Evolutionary conservation across 805 yeast species (phyloP).

Genomic region (Pachysolen tannophilus): DNA sequence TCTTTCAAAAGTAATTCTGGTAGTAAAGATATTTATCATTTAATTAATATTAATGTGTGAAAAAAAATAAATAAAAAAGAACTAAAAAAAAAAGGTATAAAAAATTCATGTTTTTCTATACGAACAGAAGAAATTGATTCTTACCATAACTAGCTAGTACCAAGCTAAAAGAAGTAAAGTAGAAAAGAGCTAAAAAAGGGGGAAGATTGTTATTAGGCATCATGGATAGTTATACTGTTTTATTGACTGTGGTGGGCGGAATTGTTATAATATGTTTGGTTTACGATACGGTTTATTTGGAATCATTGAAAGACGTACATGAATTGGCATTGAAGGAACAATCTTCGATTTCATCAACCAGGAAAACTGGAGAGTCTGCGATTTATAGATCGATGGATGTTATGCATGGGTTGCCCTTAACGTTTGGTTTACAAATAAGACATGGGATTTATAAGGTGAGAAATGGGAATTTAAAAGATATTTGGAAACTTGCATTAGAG

Average conservation of each 20-base stretch:
- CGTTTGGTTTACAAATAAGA: slow-evolving; percentile 62
- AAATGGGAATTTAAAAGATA: slow-evolving; percentile 68
- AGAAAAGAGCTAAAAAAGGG: too few species aligned
- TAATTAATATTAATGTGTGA: background rate
- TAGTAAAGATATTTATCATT: too few species aligned
- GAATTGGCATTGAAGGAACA: slow-evolving; percentile 55
- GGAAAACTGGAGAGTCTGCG: slow-evolving; percentile 67
- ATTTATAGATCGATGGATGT: slow-evolving; percentile 67
- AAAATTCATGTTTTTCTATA: background rate
- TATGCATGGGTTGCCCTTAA: slow-evolving; percentile 62
- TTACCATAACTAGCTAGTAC: background rate
- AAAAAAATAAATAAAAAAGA: background rate
- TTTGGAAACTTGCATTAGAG: slow-evolving; percentile 48
- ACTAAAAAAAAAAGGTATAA: background rate
- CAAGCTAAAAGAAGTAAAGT: too few species aligned
- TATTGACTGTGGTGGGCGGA: slow-evolving; percentile 1
- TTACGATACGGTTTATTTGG: slow-evolving; percentile 16
- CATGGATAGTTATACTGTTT: background rate
- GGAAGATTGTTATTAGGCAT: background rate
- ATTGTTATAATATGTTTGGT: slow-evolving; percentile 1
- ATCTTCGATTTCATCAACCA: slow-evolving; percentile 53
- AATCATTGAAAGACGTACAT: slow-evolving; percentile 44
- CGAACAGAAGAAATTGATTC: background rate
- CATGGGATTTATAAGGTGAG: slow-evolving; percentile 51
- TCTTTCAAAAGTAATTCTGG: too few species aligned